phyloP scores from a whole-genome alignment of 2,329 filamentous ascomycete species.

The Curvularia eragrostidis region DNA sequence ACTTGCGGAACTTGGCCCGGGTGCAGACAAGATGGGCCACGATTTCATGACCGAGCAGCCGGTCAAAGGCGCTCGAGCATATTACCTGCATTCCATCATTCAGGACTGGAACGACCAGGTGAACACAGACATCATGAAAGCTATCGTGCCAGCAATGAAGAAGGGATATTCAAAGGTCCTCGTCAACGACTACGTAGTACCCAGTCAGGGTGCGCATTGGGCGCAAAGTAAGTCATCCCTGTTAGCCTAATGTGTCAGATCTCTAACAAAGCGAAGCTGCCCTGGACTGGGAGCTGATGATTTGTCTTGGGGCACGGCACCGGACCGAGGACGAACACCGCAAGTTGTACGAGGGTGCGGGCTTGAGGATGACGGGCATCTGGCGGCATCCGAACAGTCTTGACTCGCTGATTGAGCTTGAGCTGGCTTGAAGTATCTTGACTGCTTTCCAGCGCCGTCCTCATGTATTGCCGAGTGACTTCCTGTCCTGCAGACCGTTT shows the following conservation, averaged over 20 bases:
- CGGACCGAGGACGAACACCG: constrained; percentile 32
- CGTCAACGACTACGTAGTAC: constrained; percentile 38
- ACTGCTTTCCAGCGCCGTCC: background rate
- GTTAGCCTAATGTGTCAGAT: rapidly evolving
- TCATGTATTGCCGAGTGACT: background rate
- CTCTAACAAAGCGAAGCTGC: constrained; percentile 17
- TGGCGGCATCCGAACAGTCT: constrained; percentile 32
- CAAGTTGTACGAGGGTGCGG: constrained; percentile 28
- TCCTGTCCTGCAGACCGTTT: too few relatives aligned
- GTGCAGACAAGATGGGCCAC: constrained; percentile 42
- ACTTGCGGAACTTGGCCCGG: constrained; percentile 28
- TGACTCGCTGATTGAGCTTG: constrained; percentile 34
- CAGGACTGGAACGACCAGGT: constrained; percentile 40
- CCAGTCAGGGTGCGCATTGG: constrained; percentile 33
- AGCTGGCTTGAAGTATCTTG: constrained; percentile 16
- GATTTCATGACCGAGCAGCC: constrained; percentile 44
- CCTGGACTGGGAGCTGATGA: constrained; percentile 39
- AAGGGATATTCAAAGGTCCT: constrained; percentile 38
- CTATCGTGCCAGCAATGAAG: constrained; percentile 38
- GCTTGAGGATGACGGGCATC: constrained; percentile 26
- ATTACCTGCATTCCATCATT: constrained; percentile 40
- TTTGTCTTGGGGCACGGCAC: constrained; percentile 30
- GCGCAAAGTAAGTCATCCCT: constrained; percentile 26
- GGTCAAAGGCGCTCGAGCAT: constrained; percentile 44
- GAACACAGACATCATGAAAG: constrained; percentile 30